These are phyloP conservation scores for Leucocoprinus sp. DNA, from an alignment of 768 basidiomycete species.

Conservation along the genomic window DNA sequence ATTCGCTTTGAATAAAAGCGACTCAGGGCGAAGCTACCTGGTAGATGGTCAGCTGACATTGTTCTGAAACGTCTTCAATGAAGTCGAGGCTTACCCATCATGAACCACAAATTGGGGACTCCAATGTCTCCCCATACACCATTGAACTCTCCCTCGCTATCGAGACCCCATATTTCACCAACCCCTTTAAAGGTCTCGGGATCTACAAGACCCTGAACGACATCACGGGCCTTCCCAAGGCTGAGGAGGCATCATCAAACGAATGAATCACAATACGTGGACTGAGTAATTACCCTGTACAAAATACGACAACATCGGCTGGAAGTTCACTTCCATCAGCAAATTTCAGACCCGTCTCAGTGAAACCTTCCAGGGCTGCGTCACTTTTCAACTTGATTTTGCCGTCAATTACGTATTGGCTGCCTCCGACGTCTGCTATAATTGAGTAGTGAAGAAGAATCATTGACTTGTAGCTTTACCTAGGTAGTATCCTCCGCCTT, in stretches of 20 bases:
- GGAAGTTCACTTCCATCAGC: conserved; percentile 34
- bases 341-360: conserved; percentile 32
- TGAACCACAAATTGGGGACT: conserved; percentile 41
- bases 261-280: conserved; percentile 34
- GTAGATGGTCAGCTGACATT: neutral
- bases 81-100: conserved; percentile 36
- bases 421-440: conserved; percentile 41
- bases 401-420: conserved; percentile 49
- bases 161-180: conserved; percentile 52
- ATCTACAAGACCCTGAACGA: conserved; percentile 34
- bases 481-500: conserved; percentile 14
- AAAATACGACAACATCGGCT: conserved; percentile 28
- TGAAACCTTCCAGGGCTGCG: conserved; percentile 34
- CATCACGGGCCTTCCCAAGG: conserved; percentile 31
- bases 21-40: conserved; percentile 46
- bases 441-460: neutral
- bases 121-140: conserved; percentile 28
- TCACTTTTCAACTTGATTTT: conserved; percentile 64
- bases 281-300: conserved; percentile 27
- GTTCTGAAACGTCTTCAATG: neutral
- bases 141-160: conserved; percentile 52
- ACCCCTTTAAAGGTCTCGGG: conserved; percentile 33
- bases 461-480: neutral
- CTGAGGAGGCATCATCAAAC: conserved; percentile 20
- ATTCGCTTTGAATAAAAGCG: conserved; percentile 56